A percentile compares a stretch with the other conserved stretches of the same genome.
Evolutionary conservation across 2,329 filamentous ascomycete genomes (phyloP).

Genomic region (Pestalotiopsis sp.): DNA sequence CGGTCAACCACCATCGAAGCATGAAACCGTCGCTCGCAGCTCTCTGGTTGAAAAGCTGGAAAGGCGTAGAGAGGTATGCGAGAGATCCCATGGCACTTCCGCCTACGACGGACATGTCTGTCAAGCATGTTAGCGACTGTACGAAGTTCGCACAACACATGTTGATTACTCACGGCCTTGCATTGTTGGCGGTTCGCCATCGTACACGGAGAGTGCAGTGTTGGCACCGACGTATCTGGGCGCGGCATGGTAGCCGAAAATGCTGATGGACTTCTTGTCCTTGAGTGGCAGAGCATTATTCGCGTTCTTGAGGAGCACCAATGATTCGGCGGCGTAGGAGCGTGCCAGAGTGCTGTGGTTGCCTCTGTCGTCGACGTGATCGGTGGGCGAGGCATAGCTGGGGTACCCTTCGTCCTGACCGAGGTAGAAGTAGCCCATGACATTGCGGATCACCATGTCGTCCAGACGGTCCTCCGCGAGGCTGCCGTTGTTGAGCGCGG

Average conservation of each 20-base stretch:
- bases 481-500: slow-evolving; percentile 12
- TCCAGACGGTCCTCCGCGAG: slow-evolving; percentile 15
- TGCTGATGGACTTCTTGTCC: slow-evolving; percentile 38
- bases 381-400: not conserved
- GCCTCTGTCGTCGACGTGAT: slow-evolving; percentile 4
- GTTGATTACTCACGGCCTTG: slow-evolving; percentile 10
- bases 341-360: slow-evolving; percentile 11
- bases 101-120: slow-evolving; percentile 47
- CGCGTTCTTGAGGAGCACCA: slow-evolving; percentile 63
- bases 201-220: slow-evolving; percentile 10
- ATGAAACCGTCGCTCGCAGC: slow-evolving; percentile 36
- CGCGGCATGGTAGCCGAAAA: slow-evolving; percentile 37
- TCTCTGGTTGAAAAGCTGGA: slow-evolving; percentile 42
- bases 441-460: slow-evolving; percentile 18
- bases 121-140: slow-evolving; percentile 25
- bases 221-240: not conserved
- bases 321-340: slow-evolving; percentile 51
- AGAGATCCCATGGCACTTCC: not conserved
- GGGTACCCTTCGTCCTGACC: slow-evolving; percentile 11
- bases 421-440: slow-evolving; percentile 16
- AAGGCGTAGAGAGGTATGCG: not conserved
- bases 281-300: slow-evolving; percentile 56
- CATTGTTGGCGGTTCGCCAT: slow-evolving; percentile 16
- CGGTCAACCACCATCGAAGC: slow-evolving; percentile 21
- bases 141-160: not conserved